Evolutionary conservation across 805 yeast species (phyloP).

Genomic region (Saccharomyces eubayanus): DNA sequence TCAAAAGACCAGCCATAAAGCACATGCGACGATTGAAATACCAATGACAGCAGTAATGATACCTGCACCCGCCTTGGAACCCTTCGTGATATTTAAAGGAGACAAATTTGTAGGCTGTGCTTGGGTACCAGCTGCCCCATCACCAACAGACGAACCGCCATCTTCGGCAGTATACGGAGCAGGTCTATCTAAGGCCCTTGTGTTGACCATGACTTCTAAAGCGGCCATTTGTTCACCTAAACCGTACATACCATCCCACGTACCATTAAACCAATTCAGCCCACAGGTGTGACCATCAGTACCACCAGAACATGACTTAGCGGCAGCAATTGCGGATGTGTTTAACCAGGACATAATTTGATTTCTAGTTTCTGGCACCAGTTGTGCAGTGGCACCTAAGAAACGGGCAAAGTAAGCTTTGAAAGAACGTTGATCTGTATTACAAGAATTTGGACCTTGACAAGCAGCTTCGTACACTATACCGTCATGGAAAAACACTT

Average conservation of each 20-base stretch:
- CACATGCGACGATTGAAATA: conserved; percentile 35
- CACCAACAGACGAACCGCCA: conserved; percentile 68
- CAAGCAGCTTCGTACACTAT: conserved; percentile 81
- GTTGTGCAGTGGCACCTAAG: conserved; percentile 61
- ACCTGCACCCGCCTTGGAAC: conserved; percentile 62
- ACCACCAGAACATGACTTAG: conserved; percentile 80
- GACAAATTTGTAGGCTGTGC: conserved; percentile 31
- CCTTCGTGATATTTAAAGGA: conserved; percentile 37
- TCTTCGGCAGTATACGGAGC: conserved; percentile 53
- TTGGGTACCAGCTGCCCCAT: conserved; percentile 59
- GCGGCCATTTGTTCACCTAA: conserved; percentile 90
- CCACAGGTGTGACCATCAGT: conserved; percentile 86
- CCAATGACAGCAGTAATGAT: conserved; percentile 54
- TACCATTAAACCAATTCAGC: conserved; percentile 56
- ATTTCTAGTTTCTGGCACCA: conserved; percentile 48
- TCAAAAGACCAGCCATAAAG: conserved; percentile 38
- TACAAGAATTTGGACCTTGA: conserved; percentile 55
- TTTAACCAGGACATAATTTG: conserved; percentile 31
- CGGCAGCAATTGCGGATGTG: conserved; percentile 62
- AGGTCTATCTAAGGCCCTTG: conserved; percentile 31
- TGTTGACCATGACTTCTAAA: conserved; percentile 49
- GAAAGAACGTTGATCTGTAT: conserved; percentile 87
- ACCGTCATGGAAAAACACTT: conserved; percentile 46
- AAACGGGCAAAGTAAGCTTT: conserved; percentile 74
- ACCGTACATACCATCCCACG: conserved; percentile 71